Base-by-base conservation (phyloP, 345 rosid species). In the Syzygium aromaticum region DNA sequence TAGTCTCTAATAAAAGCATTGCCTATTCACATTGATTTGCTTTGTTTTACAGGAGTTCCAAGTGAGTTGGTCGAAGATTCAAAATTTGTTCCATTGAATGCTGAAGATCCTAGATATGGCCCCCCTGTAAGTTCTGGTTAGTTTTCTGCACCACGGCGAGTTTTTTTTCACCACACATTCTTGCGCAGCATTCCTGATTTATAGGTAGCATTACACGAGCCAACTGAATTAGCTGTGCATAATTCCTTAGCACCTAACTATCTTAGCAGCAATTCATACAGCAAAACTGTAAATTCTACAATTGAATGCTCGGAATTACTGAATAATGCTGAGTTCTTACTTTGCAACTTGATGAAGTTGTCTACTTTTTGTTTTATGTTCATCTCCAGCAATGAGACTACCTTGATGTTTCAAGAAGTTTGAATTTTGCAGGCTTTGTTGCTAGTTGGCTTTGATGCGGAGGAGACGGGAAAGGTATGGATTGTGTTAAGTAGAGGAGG, bases 81-180 rank as follows among this genome's bases (percentile, higher is more conserved):
- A 0, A 97, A 97, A 91, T 97, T 97, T 40, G 98, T 93, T 88
- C 99, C 97, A 40, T 89, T 96, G 83, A 95, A 93, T 80, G 91
- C 94, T 30, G 92, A 96, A 90, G 98, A 95, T 86, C 94, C 98
- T 25, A 87, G 85, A 40, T 95, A 88, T 78, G 99, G 99, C 84
- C 98, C 98, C 88, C 97, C 98, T 90, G 99, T 96, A 92, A 94
- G 98, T 95, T 93, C 90, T 88, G 91, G 93, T 92, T 77, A 87
- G 91, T 89, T 88, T 59, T 40, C 86, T 57, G 80, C 80, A 73
- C 43, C 80, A 33, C 46, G 1, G 7, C 90, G 80, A 84, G 89
- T 57, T 49, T 46, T 23, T 54, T n/a, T 88, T 56, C n/a, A 84
- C 89, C 87, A 40, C 80, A 73, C 25, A 9, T 73, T 33, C 49